Base-by-base conservation (phyloP, 495 filamentous ascomycete species). In the Penicillium turbatum region DNA sequence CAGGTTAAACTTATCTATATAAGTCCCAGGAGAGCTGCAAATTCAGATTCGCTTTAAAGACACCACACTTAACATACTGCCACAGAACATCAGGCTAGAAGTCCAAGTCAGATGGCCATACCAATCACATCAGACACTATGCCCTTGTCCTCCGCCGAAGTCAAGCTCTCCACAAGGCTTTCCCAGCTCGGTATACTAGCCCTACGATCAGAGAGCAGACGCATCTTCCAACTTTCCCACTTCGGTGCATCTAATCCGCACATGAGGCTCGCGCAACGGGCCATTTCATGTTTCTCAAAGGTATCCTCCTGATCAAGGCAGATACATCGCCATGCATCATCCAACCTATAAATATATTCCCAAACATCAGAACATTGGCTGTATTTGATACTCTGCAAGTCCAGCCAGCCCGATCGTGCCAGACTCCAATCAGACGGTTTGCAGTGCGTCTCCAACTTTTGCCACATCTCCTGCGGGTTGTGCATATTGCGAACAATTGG, bases 141-240 rank as follows among this genome's bases (percentile, higher is more conserved):
- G 3, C 41, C 26, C 41, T 44, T 44, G 7, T 35, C 34, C 32
- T 49, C 46, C 5, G 46, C 34, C 29, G 24, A 36, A 0, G 35
- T 37, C 34, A 49, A 16, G 9, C 8, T 49, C 8, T 49, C n/a
- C 34, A 49, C 46, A 1, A 49, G 34, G 0, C 7, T 19, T 29
- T 21, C 24, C 24, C 34, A 49, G 10, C 24, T 49, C 1, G 34
- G 46, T 24, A 49, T 49, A 36, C 19, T 27, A 2, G 15, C 11
- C 10, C 30, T 15, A 7, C 46, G 46, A 1, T 15, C 24, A 27
- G 46, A 17, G 6, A 49, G 46, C 8, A 31, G 26, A 0, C 34
- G 19, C 46, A 38, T 49, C 46, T 49, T 49, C 46, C 46, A 49
- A 29, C 12, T 38, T 49, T 49, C 46, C 46, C 46, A 49, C 10